Evolutionary conservation across 2,329 filamentous ascomycete species (phyloP).

Genomic region (Monosporascus sp.): DNA sequence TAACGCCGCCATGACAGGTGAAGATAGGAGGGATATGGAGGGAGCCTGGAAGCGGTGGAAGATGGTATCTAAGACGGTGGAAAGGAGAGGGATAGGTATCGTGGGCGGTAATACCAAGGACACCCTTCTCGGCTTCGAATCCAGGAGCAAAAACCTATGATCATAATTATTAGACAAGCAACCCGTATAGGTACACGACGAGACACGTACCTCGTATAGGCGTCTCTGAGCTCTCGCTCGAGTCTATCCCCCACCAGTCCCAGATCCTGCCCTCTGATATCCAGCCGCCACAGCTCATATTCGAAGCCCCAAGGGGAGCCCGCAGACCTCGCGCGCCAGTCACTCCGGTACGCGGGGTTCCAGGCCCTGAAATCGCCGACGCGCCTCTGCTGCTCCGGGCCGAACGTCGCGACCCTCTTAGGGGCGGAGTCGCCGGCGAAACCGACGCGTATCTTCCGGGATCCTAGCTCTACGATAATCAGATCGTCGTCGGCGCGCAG

Average conservation of each 20-base stretch:
- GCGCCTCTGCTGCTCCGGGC: slow-evolving; percentile 69
- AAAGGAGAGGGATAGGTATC: slow-evolving; percentile 72
- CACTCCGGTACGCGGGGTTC: slow-evolving; percentile 46
- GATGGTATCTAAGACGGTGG: slow-evolving; percentile 67
- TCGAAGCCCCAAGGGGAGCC: slow-evolving; percentile 56
- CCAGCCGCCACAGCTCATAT: slow-evolving; percentile 72
- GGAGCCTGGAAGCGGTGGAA: slow-evolving; percentile 79
- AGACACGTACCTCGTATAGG: slow-evolving; percentile 69
- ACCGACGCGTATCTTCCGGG: slow-evolving; percentile 72
- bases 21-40: slow-evolving; percentile 73
- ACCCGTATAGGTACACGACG: too few species aligned
- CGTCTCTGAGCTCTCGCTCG: slow-evolving; percentile 74
- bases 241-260: slow-evolving; percentile 81
- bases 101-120: slow-evolving; percentile 72
- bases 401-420: slow-evolving; percentile 65
- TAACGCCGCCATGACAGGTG: slow-evolving; percentile 66
- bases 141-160: slow-evolving; percentile 58
- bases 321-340: slow-evolving; percentile 41
- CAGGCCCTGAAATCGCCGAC: slow-evolving; percentile 77
- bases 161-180: background rate
- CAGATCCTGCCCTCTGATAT: slow-evolving; percentile 68
- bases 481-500: slow-evolving; percentile 76
- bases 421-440: slow-evolving; percentile 80
- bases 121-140: slow-evolving; percentile 70
- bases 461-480: slow-evolving; percentile 76